These are phyloP conservation scores for Dryas octopetala DNA, from an alignment of 306 rosid genomes.

Conservation along the genomic window DNA sequence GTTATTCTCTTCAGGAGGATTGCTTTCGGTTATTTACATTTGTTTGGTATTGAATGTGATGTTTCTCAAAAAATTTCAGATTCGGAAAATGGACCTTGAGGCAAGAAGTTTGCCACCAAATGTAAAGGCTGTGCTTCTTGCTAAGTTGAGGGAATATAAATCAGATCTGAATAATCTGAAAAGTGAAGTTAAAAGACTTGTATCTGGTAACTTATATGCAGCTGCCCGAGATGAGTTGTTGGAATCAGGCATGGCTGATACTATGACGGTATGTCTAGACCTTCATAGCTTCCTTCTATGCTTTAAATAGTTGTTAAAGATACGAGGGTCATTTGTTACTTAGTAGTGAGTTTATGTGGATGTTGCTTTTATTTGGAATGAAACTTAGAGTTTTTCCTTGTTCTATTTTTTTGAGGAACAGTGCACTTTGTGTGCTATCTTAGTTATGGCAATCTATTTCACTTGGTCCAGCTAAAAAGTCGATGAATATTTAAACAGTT, in stretches of 20 bases:
- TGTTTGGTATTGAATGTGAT: slow-evolving; percentile 18
- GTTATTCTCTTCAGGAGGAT: slow-evolving; percentile 18
- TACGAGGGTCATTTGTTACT: not conserved
- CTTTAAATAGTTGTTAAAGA: not conserved
- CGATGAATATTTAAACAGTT: not conserved
- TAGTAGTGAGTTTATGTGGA: not conserved
- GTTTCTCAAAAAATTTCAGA: slow-evolving; percentile 45
- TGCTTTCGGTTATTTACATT: slow-evolving; percentile 15
- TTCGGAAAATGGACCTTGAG: slow-evolving; percentile 87
- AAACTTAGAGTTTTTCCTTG: not conserved
- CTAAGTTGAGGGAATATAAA: slow-evolving; percentile 90
- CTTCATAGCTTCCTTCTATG: not conserved
- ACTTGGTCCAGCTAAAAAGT: not conserved
- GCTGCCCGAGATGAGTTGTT: slow-evolving; percentile 86
- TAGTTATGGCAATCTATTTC: not conserved
- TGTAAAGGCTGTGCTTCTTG: slow-evolving; percentile 74
- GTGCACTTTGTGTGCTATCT: not conserved
- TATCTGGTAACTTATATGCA: slow-evolving; percentile 63
- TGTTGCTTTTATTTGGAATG: not conserved
- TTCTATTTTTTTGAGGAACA: not conserved
- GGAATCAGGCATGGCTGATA: slow-evolving; percentile 95
- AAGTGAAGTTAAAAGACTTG: slow-evolving; percentile 74
- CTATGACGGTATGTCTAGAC: slow-evolving; percentile 64
- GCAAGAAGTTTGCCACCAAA: slow-evolving; percentile 95
- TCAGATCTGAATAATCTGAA: slow-evolving; percentile 91